These are phyloP conservation scores for Blastobotrys aristatus DNA, from an alignment of 1,139 yeast genomes.

Conservation along the genomic window DNA sequence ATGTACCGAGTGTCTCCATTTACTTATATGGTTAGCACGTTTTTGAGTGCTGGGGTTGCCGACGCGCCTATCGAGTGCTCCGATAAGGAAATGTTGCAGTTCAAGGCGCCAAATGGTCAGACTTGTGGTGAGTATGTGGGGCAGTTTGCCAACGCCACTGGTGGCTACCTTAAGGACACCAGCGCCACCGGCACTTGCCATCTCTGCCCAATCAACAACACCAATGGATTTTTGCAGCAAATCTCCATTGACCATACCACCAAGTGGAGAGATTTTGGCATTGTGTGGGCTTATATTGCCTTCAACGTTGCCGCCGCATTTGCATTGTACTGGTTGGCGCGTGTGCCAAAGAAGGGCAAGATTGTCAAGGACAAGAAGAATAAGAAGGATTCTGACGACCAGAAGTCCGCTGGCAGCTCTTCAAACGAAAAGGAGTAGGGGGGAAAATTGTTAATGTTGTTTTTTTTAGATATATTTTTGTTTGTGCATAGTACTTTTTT, in stretches of 20 bases:
- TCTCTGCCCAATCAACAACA: constrained; percentile 50
- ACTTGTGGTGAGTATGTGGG: constrained; percentile 55
- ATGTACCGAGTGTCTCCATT: constrained; percentile 70
- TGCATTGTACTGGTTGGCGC: constrained; percentile 64
- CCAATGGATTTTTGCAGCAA: constrained; percentile 48
- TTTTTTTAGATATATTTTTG: not conserved
- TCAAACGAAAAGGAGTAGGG: no score
- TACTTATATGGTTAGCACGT: constrained; percentile 60
- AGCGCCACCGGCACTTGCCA: constrained; percentile 50
- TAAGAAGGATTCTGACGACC: not conserved
- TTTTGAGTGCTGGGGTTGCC: constrained; percentile 50
- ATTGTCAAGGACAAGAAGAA: constrained; percentile 25
- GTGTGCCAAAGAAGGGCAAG: constrained; percentile 53
- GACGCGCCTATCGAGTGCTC: constrained; percentile 52
- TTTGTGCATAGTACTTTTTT: no score
- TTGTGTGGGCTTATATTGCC: constrained; percentile 45
- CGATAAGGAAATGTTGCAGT: constrained; percentile 44
- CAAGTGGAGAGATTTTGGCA: constrained; percentile 59
- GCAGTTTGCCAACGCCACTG: constrained; percentile 35
- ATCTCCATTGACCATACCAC: constrained; percentile 41
- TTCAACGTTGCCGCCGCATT: constrained; percentile 51
- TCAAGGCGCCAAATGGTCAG: constrained; percentile 54
- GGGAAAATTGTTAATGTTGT: not conserved
- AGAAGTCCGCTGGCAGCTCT: constrained; percentile 15
- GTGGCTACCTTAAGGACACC: constrained; percentile 53